Percentiles rank a stretch among this genome's conserved stretches.
Conservation (phyloP, 352 stramenopile genomes). For the Elongisporangium undulatum region DNA sequence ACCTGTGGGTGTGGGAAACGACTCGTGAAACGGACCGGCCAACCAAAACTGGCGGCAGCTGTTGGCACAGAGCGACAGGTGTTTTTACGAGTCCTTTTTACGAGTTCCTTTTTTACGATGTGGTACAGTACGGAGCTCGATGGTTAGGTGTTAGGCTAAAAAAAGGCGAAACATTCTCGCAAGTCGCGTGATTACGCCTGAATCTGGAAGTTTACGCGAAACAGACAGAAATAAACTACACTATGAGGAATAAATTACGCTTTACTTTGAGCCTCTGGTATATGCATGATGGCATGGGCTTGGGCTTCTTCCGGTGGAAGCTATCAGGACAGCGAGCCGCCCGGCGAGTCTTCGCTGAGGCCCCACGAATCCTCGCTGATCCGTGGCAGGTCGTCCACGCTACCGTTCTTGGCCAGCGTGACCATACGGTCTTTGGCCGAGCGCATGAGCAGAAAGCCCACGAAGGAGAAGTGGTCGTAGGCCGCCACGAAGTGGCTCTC, state of each 20-base stretch:
- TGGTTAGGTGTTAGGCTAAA: background rate
- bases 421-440: slow-evolving; percentile 64
- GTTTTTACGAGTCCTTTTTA: background rate
- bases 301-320: background rate
- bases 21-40: background rate
- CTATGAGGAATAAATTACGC: background rate
- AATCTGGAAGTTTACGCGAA: too few relatives aligned
- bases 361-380: slow-evolving; percentile 43
- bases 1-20: background rate
- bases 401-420: slow-evolving; percentile 39
- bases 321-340: background rate
- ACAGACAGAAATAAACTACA: background rate
- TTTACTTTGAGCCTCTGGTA: background rate
- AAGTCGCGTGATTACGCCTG: too few relatives aligned
- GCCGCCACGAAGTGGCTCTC: slow-evolving; percentile 35
- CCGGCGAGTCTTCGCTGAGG: background rate
- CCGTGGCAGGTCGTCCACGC: slow-evolving; percentile 38
- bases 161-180: background rate
- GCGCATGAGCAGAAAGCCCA: slow-evolving; percentile 59
- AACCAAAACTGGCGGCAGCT: background rate
- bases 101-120: background rate
- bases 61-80: background rate
- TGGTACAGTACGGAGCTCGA: background rate
- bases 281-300: background rate
- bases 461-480: slow-evolving; percentile 56